Base-by-base conservation (phyloP, 805 yeast species). In the Yarrowia bubula region DNA sequence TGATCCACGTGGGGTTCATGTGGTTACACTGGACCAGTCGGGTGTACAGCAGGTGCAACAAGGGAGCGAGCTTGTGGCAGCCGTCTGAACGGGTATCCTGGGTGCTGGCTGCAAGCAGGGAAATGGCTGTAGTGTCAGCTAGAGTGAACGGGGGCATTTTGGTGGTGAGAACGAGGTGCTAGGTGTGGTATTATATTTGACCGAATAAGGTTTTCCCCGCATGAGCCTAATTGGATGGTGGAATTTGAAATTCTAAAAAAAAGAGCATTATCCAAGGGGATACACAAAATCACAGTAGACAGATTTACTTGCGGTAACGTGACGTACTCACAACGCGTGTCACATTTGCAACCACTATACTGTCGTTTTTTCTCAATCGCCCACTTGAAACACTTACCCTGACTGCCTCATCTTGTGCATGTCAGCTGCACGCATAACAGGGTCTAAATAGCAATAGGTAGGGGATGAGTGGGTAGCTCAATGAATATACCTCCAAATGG, bases 1-100 rank as follows among this genome's bases (percentile, higher is more conserved):
- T 58, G 33, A 58, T 43, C 64, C 64, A 58, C 39, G 37, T 58
- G n/a, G 50, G 51, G 35, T 58, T 55, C 61, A 55, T 55, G 61
- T 55, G 61, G 61, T 55, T 55, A 37, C 61, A 39, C 38, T 55
- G 43, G 17, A 55, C 61, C 14, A 55, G 43, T 4, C 61, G 61
- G 8, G 61, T 55, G 61, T 55, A 55, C 37, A 55, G 22, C 8
- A 55, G 46, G 22, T 55, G 61, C 47, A 55, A 31, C 13, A 55
- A 47, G 1, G 61, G 61, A 13, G 61, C 61, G 47, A 55, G 47
- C 17, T 41, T 38, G 47, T 41, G 46, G 31, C 22, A n/a, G 15
- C 11, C 11, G 61, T 41, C 47, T 15, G 47, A 31, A 38, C 61
- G 46, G 61, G 61, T 55, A 28, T 55, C 47, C 28, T 55, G 43